A percentile compares a stretch with the other conserved stretches of the same genome.
These are phyloP conservation scores for Globisporangium recalcitrans DNA, from an alignment of 352 stramenopile genomes.

Conservation along the genomic window DNA sequence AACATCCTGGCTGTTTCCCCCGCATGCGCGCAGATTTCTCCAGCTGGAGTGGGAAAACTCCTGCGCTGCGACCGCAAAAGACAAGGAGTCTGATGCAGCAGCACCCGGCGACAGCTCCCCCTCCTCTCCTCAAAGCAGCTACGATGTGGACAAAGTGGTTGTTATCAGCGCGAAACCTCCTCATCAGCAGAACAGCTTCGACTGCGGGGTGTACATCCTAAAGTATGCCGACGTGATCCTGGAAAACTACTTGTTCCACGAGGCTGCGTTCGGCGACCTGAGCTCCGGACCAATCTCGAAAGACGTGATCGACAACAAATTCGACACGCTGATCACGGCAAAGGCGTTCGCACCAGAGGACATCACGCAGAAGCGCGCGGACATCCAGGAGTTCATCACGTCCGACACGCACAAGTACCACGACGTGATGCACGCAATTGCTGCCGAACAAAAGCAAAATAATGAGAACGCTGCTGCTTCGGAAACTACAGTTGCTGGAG, in stretches of 20 bases:
- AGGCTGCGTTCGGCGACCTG: conserved; percentile 18
- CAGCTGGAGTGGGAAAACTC: conserved; percentile 48
- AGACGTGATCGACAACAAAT: conserved; percentile 34
- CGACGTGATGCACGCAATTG: conserved; percentile 11
- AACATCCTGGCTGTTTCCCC: neutral
- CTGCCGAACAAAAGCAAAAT: conserved; percentile 11
- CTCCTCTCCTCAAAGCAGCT: conserved; percentile 15
- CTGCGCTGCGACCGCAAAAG: conserved; percentile 5
- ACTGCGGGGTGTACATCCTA: conserved; percentile 65
- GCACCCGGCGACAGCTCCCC: conserved; percentile 4
- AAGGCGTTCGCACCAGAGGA: conserved; percentile 38
- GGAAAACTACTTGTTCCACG: conserved; percentile 28
- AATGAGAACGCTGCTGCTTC: neutral
- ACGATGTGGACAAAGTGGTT: conserved; percentile 31
- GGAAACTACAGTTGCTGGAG: neutral
- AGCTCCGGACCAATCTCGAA: conserved; percentile 27
- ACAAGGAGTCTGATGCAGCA: conserved; percentile 4
- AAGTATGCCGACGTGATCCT: conserved; percentile 60
- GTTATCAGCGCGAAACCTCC: conserved; percentile 35
- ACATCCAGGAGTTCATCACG: conserved; percentile 34
- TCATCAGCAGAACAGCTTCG: conserved; percentile 56
- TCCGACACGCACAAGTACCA: conserved; percentile 27
- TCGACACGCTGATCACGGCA: conserved; percentile 34
- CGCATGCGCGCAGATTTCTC: conserved; percentile 31
- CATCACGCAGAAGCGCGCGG: conserved; percentile 25